Percentiles rank a stretch among this genome's conserved stretches.
These are phyloP conservation scores for Agaricales sp. DNA, from an alignment of 1,284 basidiomycete species.

Conservation along the genomic window DNA sequence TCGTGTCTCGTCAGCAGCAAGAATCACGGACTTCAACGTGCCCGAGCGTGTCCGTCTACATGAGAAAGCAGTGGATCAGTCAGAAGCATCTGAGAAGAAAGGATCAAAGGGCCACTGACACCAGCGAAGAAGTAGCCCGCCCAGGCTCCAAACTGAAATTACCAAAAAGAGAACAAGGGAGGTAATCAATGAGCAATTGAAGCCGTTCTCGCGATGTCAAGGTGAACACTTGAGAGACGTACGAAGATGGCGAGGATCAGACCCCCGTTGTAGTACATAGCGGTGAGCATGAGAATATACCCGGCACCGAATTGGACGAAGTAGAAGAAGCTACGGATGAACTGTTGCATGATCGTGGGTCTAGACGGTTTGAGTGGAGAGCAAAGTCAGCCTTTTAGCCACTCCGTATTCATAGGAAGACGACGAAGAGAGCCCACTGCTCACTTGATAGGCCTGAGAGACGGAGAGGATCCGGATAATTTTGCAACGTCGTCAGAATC, in stretches of 20 bases:
- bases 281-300: constrained; percentile 13
- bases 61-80: background rate
- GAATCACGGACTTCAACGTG: background rate
- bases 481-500: constrained; percentile 1
- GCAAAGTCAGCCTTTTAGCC: too few species aligned
- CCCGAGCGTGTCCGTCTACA: background rate
- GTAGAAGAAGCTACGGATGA: constrained; percentile 14
- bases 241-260: constrained; percentile 10
- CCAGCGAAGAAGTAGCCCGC: background rate
- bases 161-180: background rate
- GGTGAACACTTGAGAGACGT: background rate
- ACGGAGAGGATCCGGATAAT: background rate
- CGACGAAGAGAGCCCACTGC: background rate
- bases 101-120: background rate
- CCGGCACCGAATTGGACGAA: constrained; percentile 12
- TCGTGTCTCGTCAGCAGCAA: too few species aligned
- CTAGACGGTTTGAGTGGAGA: too few species aligned
- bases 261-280: constrained; percentile 12
- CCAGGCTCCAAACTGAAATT: background rate
- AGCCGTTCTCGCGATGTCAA: too few species aligned
- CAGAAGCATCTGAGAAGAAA: background rate
- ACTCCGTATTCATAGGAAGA: too few species aligned
- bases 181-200: too few species aligned
- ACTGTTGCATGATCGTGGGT: constrained; percentile 10
- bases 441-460: background rate